Percentiles rank a stretch among this genome's conserved stretches.
Evolutionary conservation across 2,329 filamentous ascomycete species (phyloP).

Genomic region (Domatiomyces catenatus): DNA sequence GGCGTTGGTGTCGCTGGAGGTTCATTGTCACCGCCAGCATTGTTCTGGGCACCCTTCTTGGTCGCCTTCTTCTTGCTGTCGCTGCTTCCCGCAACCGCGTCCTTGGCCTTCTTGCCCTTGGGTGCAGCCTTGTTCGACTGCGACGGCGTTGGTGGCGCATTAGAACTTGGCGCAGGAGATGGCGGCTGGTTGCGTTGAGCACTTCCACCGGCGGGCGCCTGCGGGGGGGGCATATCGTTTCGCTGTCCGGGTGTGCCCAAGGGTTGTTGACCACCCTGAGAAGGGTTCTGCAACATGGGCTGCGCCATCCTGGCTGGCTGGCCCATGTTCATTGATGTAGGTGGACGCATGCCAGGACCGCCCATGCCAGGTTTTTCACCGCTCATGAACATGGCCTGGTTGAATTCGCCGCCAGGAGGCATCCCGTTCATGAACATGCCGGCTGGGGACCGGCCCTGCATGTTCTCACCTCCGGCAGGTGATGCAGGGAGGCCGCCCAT

Average conservation of each 20-base stretch:
- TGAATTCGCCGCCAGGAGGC: slow-evolving; percentile 25
- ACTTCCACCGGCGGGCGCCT: slow-evolving; percentile 28
- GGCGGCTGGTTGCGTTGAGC: slow-evolving; percentile 27
- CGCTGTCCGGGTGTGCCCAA: slow-evolving; percentile 44
- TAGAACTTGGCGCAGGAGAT: slow-evolving; percentile 29
- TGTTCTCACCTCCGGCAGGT: slow-evolving; percentile 40
- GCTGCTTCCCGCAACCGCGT: slow-evolving; percentile 25
- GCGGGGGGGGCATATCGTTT: slow-evolving; percentile 36
- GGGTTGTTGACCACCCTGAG: slow-evolving; percentile 27
- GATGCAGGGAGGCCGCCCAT: slow-evolving; percentile 42
- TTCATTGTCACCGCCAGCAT: slow-evolving; percentile 31
- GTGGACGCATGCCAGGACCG: slow-evolving; percentile 43
- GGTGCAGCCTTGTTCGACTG: slow-evolving; percentile 43
- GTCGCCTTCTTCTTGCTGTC: slow-evolving; percentile 28
- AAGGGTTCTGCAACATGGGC: slow-evolving; percentile 35
- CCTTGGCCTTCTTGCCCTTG: slow-evolving; percentile 44
- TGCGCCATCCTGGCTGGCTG: slow-evolving; percentile 23
- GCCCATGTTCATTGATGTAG: slow-evolving; percentile 36
- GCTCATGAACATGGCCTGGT: slow-evolving; percentile 29
- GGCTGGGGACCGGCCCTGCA: slow-evolving; percentile 46
- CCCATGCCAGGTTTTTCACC: slow-evolving; percentile 27
- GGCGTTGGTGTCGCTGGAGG: slow-evolving; percentile 34
- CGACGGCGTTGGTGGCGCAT: slow-evolving; percentile 46
- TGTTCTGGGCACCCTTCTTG: slow-evolving; percentile 28
- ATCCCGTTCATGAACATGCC: slow-evolving; percentile 42